A percentile compares a stretch with the other conserved stretches of the same genome.
Evolutionary conservation across 306 rosid species (phyloP).

Genomic region (Lupinus albus): DNA sequence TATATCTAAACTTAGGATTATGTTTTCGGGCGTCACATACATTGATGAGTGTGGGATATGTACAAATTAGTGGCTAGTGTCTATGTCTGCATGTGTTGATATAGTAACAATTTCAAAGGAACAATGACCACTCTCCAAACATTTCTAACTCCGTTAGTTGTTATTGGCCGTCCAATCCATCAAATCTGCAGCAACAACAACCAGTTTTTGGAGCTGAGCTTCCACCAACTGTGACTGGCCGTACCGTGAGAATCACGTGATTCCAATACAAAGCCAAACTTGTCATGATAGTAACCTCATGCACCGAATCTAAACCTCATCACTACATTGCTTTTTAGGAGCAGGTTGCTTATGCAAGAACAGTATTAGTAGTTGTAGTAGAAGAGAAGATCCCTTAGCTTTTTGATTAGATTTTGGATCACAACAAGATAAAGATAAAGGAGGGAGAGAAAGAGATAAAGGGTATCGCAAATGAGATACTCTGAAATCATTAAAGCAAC

Average conservation of each 20-base stretch:
- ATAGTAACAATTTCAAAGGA: constrained; percentile 19
- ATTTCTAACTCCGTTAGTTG: constrained; percentile 46
- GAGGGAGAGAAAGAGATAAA: constrained; percentile 40
- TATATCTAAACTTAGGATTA: not conserved
- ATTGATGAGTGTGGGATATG: not conserved
- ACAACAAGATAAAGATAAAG: constrained; percentile 34
- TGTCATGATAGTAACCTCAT: constrained; percentile 57
- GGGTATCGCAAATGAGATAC: constrained; percentile 34
- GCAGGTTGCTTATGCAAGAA: constrained; percentile 37
- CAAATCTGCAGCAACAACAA: constrained; percentile 49
- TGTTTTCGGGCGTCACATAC: constrained; percentile 10
- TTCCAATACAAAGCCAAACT: constrained; percentile 52
- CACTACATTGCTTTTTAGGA: constrained; percentile 45
- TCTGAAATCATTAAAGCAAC: constrained; percentile 55
- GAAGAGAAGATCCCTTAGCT: constrained; percentile 37
- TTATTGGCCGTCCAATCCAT: constrained; percentile 61
- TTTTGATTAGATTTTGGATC: constrained; percentile 42
- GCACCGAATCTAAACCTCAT: constrained; percentile 48
- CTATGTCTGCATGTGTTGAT: not conserved
- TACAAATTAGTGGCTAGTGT: not conserved
- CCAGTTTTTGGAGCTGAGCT: constrained; percentile 53
- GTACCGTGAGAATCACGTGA: constrained; percentile 80
- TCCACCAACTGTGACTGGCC: constrained; percentile 36
- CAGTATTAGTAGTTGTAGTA: constrained; percentile 24
- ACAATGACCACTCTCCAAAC: constrained; percentile 42